phyloP scores from a whole-genome alignment of 345 rosid species.

The Citrus glauca region DNA sequence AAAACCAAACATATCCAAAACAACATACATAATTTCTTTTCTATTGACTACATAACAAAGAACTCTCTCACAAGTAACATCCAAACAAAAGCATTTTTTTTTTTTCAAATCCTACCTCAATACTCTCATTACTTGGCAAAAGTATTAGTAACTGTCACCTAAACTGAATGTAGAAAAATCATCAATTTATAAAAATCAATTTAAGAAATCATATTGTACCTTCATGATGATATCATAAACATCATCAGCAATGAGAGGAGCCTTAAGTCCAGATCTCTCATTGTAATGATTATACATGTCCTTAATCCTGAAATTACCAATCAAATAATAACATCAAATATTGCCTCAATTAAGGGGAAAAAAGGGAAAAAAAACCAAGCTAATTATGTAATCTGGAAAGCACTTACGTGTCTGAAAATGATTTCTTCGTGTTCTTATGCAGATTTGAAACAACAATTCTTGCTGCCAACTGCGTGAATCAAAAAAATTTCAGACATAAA shows the following conservation, averaged over 20 bases:
- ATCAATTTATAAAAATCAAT: not conserved
- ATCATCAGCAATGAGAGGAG: conserved; percentile 90
- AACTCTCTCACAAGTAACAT: not conserved
- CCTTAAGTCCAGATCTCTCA: conserved; percentile 68
- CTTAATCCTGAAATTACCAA: conserved; percentile 50
- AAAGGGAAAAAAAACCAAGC: not conserved
- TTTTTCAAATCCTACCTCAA: not conserved
- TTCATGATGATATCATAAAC: conserved; percentile 81
- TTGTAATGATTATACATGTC: conserved; percentile 82
- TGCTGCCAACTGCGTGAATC: conserved; percentile 75
- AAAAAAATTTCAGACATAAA: not conserved
- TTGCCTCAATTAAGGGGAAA: not conserved
- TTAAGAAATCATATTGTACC: conserved; percentile 29
- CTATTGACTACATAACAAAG: too few relatives aligned
- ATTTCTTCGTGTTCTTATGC: conserved; percentile 92
- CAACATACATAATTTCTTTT: too few relatives aligned
- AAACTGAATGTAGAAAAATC: not conserved
- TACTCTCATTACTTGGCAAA: not conserved
- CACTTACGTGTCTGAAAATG: conserved; percentile 94
- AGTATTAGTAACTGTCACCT: not conserved
- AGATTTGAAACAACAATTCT: conserved; percentile 96
- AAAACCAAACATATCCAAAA: too few relatives aligned
- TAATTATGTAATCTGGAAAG: not conserved
- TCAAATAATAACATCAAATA: conserved; percentile 1
- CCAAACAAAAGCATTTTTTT: not conserved